Evolutionary conservation across 805 yeast species (phyloP).

Genomic region (Metschnikowia kofuensis): DNA sequence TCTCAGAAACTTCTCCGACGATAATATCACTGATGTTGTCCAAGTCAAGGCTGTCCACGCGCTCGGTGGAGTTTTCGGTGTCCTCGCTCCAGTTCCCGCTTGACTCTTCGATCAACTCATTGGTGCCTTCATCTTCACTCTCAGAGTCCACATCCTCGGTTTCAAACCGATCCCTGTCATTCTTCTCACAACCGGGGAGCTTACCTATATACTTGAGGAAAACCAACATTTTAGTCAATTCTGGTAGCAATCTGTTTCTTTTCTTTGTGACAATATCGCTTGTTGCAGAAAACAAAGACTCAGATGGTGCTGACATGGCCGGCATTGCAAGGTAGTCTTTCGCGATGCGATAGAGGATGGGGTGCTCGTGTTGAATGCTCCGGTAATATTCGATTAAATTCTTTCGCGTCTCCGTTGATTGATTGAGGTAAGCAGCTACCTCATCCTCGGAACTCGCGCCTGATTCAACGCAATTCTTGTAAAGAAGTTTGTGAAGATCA

Average conservation of each 20-base stretch:
- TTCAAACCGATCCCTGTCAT: neutral
- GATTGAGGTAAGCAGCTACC: neutral
- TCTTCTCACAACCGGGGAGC: neutral
- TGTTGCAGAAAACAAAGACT: too few species aligned
- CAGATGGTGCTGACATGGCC: neutral
- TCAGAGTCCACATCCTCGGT: neutral
- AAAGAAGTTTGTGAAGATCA: too few species aligned
- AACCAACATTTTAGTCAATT: neutral
- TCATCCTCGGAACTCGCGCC: neutral
- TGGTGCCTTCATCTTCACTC: too few species aligned
- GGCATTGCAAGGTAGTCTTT: neutral
- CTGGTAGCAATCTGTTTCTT: neutral
- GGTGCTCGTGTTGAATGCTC: neutral
- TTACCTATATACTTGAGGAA: neutral
- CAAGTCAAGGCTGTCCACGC: too few species aligned
- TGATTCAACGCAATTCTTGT: too few species aligned
- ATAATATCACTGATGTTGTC: too few species aligned
- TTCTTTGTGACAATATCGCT: neutral
- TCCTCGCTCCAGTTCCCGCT: too few species aligned
- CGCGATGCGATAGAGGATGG: slow-evolving; percentile 1
- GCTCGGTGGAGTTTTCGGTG: too few species aligned
- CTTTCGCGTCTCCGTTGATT: neutral
- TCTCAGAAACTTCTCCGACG: too few species aligned
- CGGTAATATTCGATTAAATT: neutral
- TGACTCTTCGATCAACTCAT: neutral